phyloP scores from a whole-genome alignment of 2,329 filamentous ascomycete genomes.

The Juglanconis oblonga region DNA sequence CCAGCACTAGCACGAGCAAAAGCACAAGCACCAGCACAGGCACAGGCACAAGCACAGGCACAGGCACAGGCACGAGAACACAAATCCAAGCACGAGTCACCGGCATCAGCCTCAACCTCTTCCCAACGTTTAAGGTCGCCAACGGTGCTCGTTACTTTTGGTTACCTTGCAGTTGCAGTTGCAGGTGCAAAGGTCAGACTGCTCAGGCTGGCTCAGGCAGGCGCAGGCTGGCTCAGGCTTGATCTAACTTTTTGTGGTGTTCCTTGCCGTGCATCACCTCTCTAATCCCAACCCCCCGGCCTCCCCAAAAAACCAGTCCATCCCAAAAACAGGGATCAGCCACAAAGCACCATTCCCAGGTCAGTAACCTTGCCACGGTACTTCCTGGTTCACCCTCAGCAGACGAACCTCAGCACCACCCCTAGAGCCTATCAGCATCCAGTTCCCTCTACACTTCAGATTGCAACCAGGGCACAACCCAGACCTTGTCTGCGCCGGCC shows the following conservation, averaged over 20 bases:
- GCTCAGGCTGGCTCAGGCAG: too few relatives aligned
- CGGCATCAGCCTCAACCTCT: not conserved
- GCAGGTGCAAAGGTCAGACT: too few relatives aligned
- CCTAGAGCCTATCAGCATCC: slow-evolving; percentile 13
- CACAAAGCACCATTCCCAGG: slow-evolving; percentile 6
- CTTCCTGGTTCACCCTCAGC: slow-evolving; percentile 8
- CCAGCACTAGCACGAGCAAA: too few relatives aligned
- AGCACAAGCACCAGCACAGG: too few relatives aligned
- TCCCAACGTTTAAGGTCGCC: not conserved
- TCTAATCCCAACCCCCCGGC: not conserved
- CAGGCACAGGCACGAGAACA: too few relatives aligned
- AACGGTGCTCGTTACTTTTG: not conserved
- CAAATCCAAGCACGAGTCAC: too few relatives aligned
- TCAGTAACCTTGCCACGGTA: slow-evolving; percentile 10
- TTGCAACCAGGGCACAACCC: not conserved
- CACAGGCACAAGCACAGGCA: too few relatives aligned
- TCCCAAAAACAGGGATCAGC: slow-evolving; percentile 6
- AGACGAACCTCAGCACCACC: not conserved
- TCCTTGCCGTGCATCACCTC: not conserved
- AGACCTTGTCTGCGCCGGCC: not conserved
- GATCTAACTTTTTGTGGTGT: not conserved
- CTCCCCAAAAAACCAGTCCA: not conserved
- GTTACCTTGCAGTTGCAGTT: not conserved
- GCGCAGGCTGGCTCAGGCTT: too few relatives aligned
- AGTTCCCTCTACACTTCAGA: not conserved